These are phyloP conservation scores for Sarocladiaceae sp. DNA, from an alignment of 2,329 filamentous ascomycete genomes.

Conservation along the genomic window DNA sequence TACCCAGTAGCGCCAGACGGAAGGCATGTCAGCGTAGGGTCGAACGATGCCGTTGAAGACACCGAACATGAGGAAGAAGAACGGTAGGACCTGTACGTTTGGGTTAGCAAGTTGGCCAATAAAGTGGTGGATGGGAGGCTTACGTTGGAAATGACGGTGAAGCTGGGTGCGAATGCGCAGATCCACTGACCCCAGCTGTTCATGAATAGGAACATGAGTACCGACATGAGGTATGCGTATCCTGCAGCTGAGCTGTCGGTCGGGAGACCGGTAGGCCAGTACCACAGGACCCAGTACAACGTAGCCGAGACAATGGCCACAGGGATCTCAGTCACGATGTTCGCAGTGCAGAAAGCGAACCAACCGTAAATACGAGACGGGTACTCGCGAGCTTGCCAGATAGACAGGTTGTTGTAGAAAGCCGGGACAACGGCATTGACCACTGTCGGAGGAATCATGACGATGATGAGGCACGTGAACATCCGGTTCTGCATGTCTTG, in stretches of 20 bases:
- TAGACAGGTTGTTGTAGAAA: conserved; percentile 67
- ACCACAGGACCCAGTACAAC: conserved; percentile 73
- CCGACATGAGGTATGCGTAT: conserved; percentile 73
- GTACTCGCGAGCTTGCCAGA: conserved; percentile 71
- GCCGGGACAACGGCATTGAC: conserved; percentile 74
- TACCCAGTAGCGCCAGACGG: conserved; percentile 71
- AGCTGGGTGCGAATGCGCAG: conserved; percentile 73
- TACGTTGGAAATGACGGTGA: conserved; percentile 71
- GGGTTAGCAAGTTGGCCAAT: neutral
- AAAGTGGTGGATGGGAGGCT: conserved; percentile 17
- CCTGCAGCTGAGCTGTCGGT: conserved; percentile 61
- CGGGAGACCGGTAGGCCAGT: conserved; percentile 69
- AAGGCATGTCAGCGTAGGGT: conserved; percentile 59
- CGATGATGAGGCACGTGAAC: conserved; percentile 66
- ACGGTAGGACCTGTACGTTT: conserved; percentile 54
- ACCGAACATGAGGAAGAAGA: conserved; percentile 76
- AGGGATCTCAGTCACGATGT: conserved; percentile 70
- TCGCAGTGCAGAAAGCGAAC: conserved; percentile 71
- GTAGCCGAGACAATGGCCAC: conserved; percentile 59
- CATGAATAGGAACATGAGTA: conserved; percentile 75
- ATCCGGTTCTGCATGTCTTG: conserved; percentile 72
- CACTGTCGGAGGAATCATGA: conserved; percentile 64
- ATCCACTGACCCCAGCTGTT: conserved; percentile 80
- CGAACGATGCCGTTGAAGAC: conserved; percentile 76
- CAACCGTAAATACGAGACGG: conserved; percentile 74